phyloP scores from a whole-genome alignment of 2,329 filamentous ascomycete genomes.

The Beauveria varroae region DNA sequence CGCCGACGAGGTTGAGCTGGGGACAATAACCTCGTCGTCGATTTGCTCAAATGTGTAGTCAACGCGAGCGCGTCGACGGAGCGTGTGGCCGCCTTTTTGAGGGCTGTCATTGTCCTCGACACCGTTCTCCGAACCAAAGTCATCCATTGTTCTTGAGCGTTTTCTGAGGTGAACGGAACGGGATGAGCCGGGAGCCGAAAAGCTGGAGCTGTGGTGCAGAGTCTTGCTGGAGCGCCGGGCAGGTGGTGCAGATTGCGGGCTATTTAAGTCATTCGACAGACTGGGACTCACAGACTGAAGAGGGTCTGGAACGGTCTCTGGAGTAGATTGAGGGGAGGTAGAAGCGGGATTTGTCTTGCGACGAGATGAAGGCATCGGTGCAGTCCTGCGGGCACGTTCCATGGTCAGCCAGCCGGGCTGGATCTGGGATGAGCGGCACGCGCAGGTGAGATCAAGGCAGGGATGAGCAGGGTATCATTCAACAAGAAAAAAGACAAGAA shows the following conservation, averaged over 20 bases:
- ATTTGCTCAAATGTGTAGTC: constrained; percentile 50
- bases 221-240: constrained; percentile 27
- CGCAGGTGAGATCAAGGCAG: background rate
- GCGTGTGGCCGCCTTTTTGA: constrained; percentile 51
- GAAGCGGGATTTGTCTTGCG: constrained; percentile 26
- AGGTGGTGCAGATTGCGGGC: constrained; percentile 23
- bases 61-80: constrained; percentile 48
- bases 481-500: background rate
- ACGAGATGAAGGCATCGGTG: constrained; percentile 17
- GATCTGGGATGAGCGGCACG: constrained; percentile 5
- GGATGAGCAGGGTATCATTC: background rate
- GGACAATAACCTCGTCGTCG: constrained; percentile 37
- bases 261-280: constrained; percentile 25
- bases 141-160: constrained; percentile 38
- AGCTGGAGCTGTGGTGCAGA: constrained; percentile 29
- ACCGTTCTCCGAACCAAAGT: constrained; percentile 20
- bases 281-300: constrained; percentile 25
- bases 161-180: constrained; percentile 29
- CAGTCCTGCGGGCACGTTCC: constrained; percentile 31
- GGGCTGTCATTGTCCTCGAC: constrained; percentile 43
- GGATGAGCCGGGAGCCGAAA: constrained; percentile 26
- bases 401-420: constrained; percentile 15
- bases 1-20: constrained; percentile 26
- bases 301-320: constrained; percentile 25
- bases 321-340: constrained; percentile 26